Evolutionary conservation across 2,329 filamentous ascomycete species (phyloP).

Genomic region (Aspergillus thermomutatus): DNA sequence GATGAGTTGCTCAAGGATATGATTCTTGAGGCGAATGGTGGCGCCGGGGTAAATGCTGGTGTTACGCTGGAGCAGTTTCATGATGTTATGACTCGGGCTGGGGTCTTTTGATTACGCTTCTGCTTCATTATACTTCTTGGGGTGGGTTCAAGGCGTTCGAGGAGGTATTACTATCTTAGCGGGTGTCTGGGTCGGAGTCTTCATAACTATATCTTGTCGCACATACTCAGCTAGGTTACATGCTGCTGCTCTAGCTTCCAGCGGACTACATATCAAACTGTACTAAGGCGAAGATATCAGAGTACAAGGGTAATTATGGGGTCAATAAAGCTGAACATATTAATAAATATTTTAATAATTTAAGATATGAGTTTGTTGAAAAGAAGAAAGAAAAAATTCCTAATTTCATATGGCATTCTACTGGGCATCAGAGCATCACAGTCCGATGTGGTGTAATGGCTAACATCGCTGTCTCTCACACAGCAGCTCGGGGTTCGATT

Average conservation of each 20-base stretch:
- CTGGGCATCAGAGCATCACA: too few relatives aligned
- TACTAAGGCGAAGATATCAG: neutral
- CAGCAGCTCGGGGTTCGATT: neutral
- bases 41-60: constrained; percentile 65
- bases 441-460: neutral
- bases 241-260: neutral
- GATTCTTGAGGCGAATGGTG: constrained; percentile 90
- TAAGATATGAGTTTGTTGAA: too few relatives aligned
- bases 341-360: too few relatives aligned
- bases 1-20: constrained; percentile 88
- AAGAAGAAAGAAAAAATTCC: too few relatives aligned
- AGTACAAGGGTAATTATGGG: too few relatives aligned
- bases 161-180: constrained; percentile 4
- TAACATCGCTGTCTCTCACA: neutral
- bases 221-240: neutral
- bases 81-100: constrained; percentile 78
- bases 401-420: too few relatives aligned
- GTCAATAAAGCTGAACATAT: neutral
- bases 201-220: neutral
- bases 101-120: constrained; percentile 63
- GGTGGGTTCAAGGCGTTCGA: neutral
- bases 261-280: neutral
- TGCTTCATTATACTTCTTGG: neutral
- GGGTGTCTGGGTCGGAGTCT: constrained; percentile 1
- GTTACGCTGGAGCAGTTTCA: constrained; percentile 80